Evolutionary conservation across 1,284 basidiomycete species (phyloP).

Genomic region (Ustilago sp.): DNA sequence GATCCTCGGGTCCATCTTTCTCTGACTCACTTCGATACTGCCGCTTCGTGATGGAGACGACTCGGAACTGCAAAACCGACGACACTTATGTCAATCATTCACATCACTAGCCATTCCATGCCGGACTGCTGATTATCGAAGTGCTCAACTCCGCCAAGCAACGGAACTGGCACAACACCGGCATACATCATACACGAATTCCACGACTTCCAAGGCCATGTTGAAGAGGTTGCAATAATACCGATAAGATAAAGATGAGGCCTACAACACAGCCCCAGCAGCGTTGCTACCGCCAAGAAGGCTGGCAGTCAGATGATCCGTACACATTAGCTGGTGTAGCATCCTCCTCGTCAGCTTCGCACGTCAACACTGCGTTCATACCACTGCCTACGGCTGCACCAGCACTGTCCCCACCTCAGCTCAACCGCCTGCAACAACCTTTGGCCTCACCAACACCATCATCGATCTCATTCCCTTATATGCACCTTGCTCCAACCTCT

Average conservation of each 20-base stretch:
- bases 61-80: background rate
- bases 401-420: slow-evolving; percentile 20
- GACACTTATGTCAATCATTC: background rate
- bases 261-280: slow-evolving; percentile 21
- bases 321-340: slow-evolving; percentile 3
- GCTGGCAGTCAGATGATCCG: slow-evolving; percentile 9
- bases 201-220: background rate
- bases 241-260: slow-evolving; percentile 3
- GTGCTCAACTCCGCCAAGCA: background rate
- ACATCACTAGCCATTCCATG: background rate
- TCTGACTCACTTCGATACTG: background rate
- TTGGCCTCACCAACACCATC: slow-evolving; percentile 1
- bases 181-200: background rate
- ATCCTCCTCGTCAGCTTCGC: slow-evolving; percentile 7
- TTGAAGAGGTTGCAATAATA: background rate
- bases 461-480: background rate
- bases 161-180: background rate
- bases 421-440: background rate
- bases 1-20: background rate
- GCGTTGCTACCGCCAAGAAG: slow-evolving; percentile 12
- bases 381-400: slow-evolving; percentile 24
- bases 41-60: background rate
- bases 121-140: background rate
- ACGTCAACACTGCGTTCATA: slow-evolving; percentile 4
- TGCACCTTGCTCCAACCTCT: background rate